Evolutionary conservation across 2,329 filamentous ascomycete species (phyloP).

Genomic region (Neonectria sp.): DNA sequence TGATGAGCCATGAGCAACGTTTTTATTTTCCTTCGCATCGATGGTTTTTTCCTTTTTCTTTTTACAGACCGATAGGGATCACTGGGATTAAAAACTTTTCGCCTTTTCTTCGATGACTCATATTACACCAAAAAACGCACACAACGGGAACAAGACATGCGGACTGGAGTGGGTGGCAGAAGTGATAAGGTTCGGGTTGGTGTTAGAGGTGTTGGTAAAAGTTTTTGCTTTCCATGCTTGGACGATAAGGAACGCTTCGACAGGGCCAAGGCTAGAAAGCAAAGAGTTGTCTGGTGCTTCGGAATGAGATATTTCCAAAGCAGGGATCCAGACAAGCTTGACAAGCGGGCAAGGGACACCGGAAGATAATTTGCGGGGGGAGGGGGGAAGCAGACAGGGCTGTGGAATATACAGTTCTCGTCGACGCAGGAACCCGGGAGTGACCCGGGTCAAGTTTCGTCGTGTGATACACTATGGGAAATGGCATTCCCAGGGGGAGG

Average conservation of each 20-base stretch:
- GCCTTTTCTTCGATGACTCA: slow-evolving; percentile 13
- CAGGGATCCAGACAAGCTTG: slow-evolving; percentile 32
- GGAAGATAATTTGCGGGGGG: slow-evolving; percentile 42
- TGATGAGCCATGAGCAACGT: slow-evolving; percentile 49
- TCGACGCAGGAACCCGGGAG: slow-evolving; percentile 35
- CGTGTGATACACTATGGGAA: slow-evolving; percentile 7
- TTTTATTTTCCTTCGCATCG: slow-evolving; percentile 33
- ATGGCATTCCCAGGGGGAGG: slow-evolving; percentile 1
- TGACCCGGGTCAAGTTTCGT: background rate
- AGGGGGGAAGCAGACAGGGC: slow-evolving; percentile 38
- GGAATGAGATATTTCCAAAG: slow-evolving; percentile 45
- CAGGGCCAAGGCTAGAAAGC: slow-evolving; percentile 36
- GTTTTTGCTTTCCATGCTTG: slow-evolving; percentile 41
- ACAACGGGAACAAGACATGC: slow-evolving; percentile 30
- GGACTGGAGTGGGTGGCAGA: slow-evolving; percentile 27
- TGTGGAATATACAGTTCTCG: slow-evolving; percentile 34
- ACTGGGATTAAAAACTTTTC: slow-evolving; percentile 7
- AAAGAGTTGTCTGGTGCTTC: slow-evolving; percentile 35
- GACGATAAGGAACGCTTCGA: slow-evolving; percentile 40
- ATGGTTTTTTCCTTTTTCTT: slow-evolving; percentile 8
- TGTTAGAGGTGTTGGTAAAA: slow-evolving; percentile 41
- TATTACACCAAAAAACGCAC: slow-evolving; percentile 21
- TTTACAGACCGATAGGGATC: slow-evolving; percentile 1
- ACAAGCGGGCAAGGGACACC: slow-evolving; percentile 34
- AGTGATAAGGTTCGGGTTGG: slow-evolving; percentile 23